Conservation (phyloP, 352 stramenopile species). For the Pythium folliculosum region DNA sequence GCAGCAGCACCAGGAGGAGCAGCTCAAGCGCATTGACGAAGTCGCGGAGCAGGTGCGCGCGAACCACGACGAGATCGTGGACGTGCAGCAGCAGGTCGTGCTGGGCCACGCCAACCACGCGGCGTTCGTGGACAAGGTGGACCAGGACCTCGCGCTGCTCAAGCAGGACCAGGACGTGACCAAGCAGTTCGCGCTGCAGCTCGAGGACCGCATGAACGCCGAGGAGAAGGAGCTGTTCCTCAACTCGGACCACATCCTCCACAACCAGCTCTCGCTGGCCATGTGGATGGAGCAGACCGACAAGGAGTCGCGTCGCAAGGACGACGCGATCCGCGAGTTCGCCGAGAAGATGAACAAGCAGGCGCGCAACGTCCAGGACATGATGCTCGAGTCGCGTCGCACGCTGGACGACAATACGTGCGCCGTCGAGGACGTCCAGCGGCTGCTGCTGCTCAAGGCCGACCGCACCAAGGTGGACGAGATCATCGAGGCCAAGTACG, state of each 20-base stretch:
- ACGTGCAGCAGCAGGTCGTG: slow-evolving; percentile 53
- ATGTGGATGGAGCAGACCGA: slow-evolving; percentile 82
- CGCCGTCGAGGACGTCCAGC: slow-evolving; percentile 82
- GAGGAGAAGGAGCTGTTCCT: slow-evolving; percentile 84
- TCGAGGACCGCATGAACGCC: slow-evolving; percentile 83
- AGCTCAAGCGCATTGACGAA: slow-evolving; percentile 78
- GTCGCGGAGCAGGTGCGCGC: slow-evolving; percentile 47
- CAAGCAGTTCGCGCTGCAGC: slow-evolving; percentile 81
- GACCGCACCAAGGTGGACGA: slow-evolving; percentile 85
- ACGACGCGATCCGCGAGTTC: slow-evolving; percentile 78
- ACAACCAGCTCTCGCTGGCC: slow-evolving; percentile 71
- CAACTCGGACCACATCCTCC: slow-evolving; percentile 78
- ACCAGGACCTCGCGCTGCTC: slow-evolving; percentile 49
- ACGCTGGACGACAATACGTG: slow-evolving; percentile 86
- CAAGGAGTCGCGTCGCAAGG: slow-evolving; percentile 68
- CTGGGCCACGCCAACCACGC: slow-evolving; percentile 41
- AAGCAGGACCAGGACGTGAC: slow-evolving; percentile 72
- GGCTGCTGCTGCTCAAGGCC: slow-evolving; percentile 74
- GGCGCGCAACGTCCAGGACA: slow-evolving; percentile 79
- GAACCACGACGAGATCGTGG: slow-evolving; percentile 55
- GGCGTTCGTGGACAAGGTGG: slow-evolving; percentile 54
- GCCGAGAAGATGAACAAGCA: slow-evolving; percentile 84
- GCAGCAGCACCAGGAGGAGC: slow-evolving; percentile 58
- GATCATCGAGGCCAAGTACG: slow-evolving; percentile 90
- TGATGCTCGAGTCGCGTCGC: slow-evolving; percentile 83